Percentiles rank a stretch among this genome's conserved stretches.
Conservation (phyloP, 768 basidiomycete species). For the Solioccasus polychromus region DNA sequence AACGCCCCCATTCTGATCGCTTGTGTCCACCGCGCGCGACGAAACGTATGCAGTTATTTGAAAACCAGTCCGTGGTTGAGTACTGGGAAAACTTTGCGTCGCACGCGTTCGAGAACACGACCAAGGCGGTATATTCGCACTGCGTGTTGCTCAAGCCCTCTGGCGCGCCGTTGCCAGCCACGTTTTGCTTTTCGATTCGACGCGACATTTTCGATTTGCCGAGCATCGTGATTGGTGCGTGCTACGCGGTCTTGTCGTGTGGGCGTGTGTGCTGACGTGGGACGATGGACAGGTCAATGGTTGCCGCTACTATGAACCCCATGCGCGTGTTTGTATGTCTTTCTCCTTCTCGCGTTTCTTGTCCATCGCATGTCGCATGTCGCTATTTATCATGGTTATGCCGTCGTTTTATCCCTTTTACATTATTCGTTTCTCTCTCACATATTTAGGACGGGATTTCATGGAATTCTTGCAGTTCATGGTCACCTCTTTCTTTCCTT, state of each 20-base stretch:
- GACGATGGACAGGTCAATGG: slow-evolving; percentile 97
- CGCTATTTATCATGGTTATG: slow-evolving; percentile 10
- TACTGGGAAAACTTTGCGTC: slow-evolving; percentile 97
- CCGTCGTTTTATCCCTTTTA: too few relatives aligned
- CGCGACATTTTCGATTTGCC: slow-evolving; percentile 90
- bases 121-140: slow-evolving; percentile 91
- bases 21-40: slow-evolving; percentile 18
- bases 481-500: too few relatives aligned
- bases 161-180: slow-evolving; percentile 82
- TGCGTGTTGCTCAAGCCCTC: slow-evolving; percentile 85
- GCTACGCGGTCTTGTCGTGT: neutral
- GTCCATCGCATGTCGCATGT: slow-evolving; percentile 12
- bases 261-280: neutral
- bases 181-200: slow-evolving; percentile 95
- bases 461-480: too few relatives aligned
- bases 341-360: slow-evolving; percentile 1
- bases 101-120: slow-evolving; percentile 97
- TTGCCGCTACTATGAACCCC: slow-evolving; percentile 67
- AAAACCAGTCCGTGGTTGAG: slow-evolving; percentile 92
- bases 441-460: too few relatives aligned
- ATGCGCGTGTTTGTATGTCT: neutral
- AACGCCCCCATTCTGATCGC: slow-evolving; percentile 19
- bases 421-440: too few relatives aligned
- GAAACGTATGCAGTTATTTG: slow-evolving; percentile 64
- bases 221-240: slow-evolving; percentile 79